Base-by-base conservation (phyloP, 495 filamentous ascomycete genomes). In the Penicillium coffeae region DNA sequence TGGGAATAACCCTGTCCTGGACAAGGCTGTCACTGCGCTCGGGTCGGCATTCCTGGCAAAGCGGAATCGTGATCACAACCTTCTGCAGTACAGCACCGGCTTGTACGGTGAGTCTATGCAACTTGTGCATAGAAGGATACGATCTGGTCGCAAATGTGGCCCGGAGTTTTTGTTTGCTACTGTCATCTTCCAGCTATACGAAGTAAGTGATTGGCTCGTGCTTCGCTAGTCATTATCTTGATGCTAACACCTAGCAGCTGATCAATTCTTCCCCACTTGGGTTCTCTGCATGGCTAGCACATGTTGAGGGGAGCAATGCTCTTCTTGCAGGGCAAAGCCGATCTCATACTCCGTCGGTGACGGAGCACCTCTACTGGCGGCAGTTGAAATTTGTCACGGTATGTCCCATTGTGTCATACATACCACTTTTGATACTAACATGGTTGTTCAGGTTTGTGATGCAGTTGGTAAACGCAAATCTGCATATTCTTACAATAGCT, bases 371-470 rank as follows among this genome's bases (percentile, higher is more conserved):
- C 8, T 62, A 56, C 37, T 48, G 51, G 27, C 58, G 62, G 19
- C 58, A 64, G 37, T 39, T 64, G 27, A 57, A 55, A 51, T 61
- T 53, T 22, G 58, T 59, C 21, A 58, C 51, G 30, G 55, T 61
- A 22, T 36, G 61, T 52, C 14, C 38, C n/a, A n/a, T n/a, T n/a
- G n/a, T n/a, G n/a, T n/a, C n/a, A n/a, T n/a, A n/a, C n/a, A n/a
- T n/a, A n/a, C n/a, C n/a, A n/a, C n/a, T n/a, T n/a, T n/a, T n/a
- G n/a, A n/a, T 37, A 19, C 22, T 40, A 2, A 12, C 1, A 14
- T n/a, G 40, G n/a, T 42, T 32, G 16, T 59, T 19, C 55, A n/a
- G n/a, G n/a, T n/a, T n/a, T n/a, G 52, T 39, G 50, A 59, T 43
- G 51, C 53, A 2, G 36, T 59, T 27, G 53, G 53, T 22, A 57